Conservation (phyloP, 2,329 filamentous ascomycete genomes). For the Lachnellula hyalina region DNA sequence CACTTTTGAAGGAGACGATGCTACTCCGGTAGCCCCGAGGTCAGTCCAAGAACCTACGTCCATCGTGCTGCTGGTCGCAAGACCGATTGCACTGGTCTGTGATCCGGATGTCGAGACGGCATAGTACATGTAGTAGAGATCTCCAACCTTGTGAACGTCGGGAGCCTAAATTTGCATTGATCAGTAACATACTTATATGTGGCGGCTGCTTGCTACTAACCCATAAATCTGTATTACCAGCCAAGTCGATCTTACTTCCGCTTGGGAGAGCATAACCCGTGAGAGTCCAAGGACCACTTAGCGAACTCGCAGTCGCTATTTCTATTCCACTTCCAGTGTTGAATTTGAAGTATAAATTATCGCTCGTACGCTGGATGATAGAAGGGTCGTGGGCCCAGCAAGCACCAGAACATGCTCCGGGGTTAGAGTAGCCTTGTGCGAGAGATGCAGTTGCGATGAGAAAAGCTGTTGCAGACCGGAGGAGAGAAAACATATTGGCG, state of each 20-base stretch:
- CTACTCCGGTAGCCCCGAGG: constrained; percentile 49
- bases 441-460: constrained; percentile 2
- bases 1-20: constrained; percentile 35
- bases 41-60: constrained; percentile 56
- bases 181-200: background rate
- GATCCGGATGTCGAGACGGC: constrained; percentile 49
- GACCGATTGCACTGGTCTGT: constrained; percentile 49
- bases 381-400: constrained; percentile 39
- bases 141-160: constrained; percentile 53
- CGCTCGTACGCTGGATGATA: constrained; percentile 35
- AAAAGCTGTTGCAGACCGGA: background rate
- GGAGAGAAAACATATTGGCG: constrained; percentile 1
- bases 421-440: constrained; percentile 30
- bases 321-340: constrained; percentile 37
- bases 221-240: constrained; percentile 36
- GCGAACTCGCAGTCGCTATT: constrained; percentile 33
- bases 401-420: constrained; percentile 35
- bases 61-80: constrained; percentile 38
- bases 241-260: constrained; percentile 34
- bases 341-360: constrained; percentile 40
- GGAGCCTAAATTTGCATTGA: constrained; percentile 46
- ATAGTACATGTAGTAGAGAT: constrained; percentile 58
- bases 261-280: constrained; percentile 34
- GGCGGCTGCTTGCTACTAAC: constrained; percentile 23
- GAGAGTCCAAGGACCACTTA: constrained; percentile 39